Conservation (phyloP, 1,139 yeast species). For the Debaryomyces fabryi region DNA sequence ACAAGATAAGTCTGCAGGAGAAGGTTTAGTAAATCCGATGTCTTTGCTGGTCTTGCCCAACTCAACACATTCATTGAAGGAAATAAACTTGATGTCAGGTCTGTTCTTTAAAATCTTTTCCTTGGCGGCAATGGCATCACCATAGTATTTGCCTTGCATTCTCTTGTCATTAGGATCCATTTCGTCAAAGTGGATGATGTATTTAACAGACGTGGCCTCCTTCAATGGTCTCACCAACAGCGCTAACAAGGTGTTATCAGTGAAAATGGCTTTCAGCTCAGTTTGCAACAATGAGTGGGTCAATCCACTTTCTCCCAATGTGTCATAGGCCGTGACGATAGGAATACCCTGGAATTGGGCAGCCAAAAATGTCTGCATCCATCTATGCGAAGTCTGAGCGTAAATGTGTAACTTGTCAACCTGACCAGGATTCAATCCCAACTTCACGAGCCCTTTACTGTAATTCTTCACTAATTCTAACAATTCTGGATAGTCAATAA, state of each 20-base stretch:
- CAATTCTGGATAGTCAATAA: slow-evolving; percentile 64
- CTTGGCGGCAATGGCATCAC: slow-evolving; percentile 57
- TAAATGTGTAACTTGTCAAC: slow-evolving; percentile 75
- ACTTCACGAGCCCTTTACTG: slow-evolving; percentile 74
- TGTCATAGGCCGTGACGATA: slow-evolving; percentile 94
- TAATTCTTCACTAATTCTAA: slow-evolving; percentile 50
- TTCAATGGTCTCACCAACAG: slow-evolving; percentile 73
- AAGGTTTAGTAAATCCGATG: slow-evolving; percentile 51
- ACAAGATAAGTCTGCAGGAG: slow-evolving; percentile 78
- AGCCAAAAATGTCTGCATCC: slow-evolving; percentile 90
- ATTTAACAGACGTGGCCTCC: slow-evolving; percentile 62
- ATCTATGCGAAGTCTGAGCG: slow-evolving; percentile 81
- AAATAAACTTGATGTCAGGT: slow-evolving; percentile 74
- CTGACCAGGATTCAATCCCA: slow-evolving; percentile 72
- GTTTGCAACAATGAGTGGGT: slow-evolving; percentile 86
- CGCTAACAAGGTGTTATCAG: slow-evolving; percentile 73
- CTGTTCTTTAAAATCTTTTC: slow-evolving; percentile 61
- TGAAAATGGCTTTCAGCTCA: slow-evolving; percentile 73
- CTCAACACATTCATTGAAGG: slow-evolving; percentile 65
- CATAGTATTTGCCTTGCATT: slow-evolving; percentile 58
- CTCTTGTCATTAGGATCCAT: slow-evolving; percentile 67
- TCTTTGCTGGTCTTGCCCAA: slow-evolving; percentile 56
- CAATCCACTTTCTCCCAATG: slow-evolving; percentile 90
- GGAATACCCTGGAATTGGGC: slow-evolving; percentile 78
- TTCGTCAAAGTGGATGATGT: slow-evolving; percentile 69